Evolutionary conservation across 2,329 filamentous ascomycete genomes (phyloP).

Genomic region (Boeremia exigua): DNA sequence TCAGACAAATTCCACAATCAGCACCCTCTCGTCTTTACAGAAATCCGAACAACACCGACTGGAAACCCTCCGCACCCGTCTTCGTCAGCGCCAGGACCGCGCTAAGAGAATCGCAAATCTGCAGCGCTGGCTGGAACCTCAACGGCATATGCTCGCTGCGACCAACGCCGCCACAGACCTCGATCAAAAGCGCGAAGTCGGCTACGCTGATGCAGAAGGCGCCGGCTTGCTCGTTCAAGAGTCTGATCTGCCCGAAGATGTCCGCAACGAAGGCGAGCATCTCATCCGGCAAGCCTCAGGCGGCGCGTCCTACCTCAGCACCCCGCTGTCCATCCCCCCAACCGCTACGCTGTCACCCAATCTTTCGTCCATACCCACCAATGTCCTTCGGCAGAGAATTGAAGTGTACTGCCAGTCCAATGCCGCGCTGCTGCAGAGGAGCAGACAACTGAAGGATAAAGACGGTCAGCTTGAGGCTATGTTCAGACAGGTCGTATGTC

Average conservation of each 20-base stretch:
- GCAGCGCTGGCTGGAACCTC: conserved; percentile 72
- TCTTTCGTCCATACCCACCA: conserved; percentile 41
- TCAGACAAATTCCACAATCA: conserved; percentile 78
- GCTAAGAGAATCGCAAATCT: conserved; percentile 79
- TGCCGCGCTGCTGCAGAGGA: conserved; percentile 68
- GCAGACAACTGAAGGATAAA: conserved; percentile 74
- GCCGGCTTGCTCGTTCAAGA: conserved; percentile 37
- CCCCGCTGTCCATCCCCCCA: conserved; percentile 27
- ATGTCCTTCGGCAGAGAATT: conserved; percentile 67
- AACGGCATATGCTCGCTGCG: conserved; percentile 62
- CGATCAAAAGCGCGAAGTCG: conserved; percentile 54
- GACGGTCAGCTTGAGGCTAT: conserved; percentile 85
- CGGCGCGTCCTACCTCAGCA: conserved; percentile 37
- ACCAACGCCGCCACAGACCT: conserved; percentile 45
- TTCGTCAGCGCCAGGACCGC: conserved; percentile 68
- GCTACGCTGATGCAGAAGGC: conserved; percentile 55
- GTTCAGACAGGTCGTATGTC: conserved; percentile 84
- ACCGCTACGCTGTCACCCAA: conserved; percentile 48
- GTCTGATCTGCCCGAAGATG: conserved; percentile 35
- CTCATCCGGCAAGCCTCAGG: conserved; percentile 39
- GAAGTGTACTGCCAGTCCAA: conserved; percentile 75
- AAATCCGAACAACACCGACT: conserved; percentile 77
- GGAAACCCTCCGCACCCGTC: conserved; percentile 71
- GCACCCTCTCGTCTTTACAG: conserved; percentile 78
- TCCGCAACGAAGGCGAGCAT: conserved; percentile 38